These are phyloP conservation scores for Leptodermis oblonga DNA, from an alignment of 257 asterid species.

Conservation along the genomic window DNA sequence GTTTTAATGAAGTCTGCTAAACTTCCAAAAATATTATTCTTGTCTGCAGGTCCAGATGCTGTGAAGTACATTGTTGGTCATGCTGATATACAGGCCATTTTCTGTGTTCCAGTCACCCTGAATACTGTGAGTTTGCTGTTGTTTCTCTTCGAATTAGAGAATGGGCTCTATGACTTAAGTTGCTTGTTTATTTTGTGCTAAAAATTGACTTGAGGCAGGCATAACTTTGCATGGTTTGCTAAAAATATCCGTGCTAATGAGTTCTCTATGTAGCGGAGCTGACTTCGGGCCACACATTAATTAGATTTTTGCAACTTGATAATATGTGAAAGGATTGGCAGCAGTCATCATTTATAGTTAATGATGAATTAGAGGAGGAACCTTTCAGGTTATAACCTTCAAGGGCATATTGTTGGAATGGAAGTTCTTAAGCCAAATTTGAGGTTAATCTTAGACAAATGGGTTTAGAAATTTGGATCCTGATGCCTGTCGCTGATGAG, in stretches of 20 bases:
- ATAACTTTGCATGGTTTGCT: neutral
- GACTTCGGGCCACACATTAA: neutral
- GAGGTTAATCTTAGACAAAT: neutral
- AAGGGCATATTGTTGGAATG: neutral
- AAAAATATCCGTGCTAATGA: neutral
- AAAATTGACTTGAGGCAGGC: neutral
- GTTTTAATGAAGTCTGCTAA: conserved; percentile 22
- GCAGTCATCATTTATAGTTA: neutral
- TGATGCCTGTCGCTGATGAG: neutral
- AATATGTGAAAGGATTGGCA: neutral
- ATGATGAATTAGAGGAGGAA: neutral
- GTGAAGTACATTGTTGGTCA: conserved; percentile 81
- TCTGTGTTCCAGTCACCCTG: conserved; percentile 78
- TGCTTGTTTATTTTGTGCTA: neutral
- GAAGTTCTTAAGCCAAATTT: neutral
- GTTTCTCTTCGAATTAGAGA: neutral
- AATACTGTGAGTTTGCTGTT: conserved; percentile 54
- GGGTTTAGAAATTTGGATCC: neutral
- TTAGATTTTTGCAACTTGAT: neutral
- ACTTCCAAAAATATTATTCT: conserved; percentile 19
- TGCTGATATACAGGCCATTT: conserved; percentile 74
- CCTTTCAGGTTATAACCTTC: neutral
- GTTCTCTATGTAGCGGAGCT: neutral
- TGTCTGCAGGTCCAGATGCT: conserved; percentile 86
- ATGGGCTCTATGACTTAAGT: neutral